Evolutionary conservation across 1,284 basidiomycete genomes (phyloP).

Genomic region (Entoloma clypeatum): DNA sequence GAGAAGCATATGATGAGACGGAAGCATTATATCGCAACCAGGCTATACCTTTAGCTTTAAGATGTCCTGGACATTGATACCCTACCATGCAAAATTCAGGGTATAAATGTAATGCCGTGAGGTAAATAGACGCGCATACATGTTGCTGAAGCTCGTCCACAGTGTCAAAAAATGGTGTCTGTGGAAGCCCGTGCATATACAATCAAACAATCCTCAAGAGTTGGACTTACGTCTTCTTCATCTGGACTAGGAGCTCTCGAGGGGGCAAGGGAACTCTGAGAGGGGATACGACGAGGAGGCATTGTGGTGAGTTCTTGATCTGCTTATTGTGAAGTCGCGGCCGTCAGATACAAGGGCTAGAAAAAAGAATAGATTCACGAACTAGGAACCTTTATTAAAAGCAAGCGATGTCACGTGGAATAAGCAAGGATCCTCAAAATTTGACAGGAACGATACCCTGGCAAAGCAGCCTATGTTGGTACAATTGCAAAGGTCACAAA

Average conservation of each 20-base stretch:
- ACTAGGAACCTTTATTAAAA: too few relatives aligned
- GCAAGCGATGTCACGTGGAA: too few relatives aligned
- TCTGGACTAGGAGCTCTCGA: slow-evolving; percentile 40
- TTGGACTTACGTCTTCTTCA: slow-evolving; percentile 31
- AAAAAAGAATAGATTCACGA: too few relatives aligned
- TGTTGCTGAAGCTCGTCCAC: slow-evolving; percentile 89
- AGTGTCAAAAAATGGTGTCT: slow-evolving; percentile 68
- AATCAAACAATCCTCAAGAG: slow-evolving; percentile 1
- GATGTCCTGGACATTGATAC: slow-evolving; percentile 93
- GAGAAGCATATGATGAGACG: neutral
- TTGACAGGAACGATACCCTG: too few relatives aligned
- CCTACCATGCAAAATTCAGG: slow-evolving; percentile 41
- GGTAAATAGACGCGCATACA: slow-evolving; percentile 40
- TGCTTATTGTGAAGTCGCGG: too few relatives aligned
- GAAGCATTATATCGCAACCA: neutral
- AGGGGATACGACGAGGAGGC: slow-evolving; percentile 48
- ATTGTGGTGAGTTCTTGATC: slow-evolving; percentile 24
- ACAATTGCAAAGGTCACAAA: too few relatives aligned
- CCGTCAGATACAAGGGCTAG: too few relatives aligned
- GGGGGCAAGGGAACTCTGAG: slow-evolving; percentile 35
- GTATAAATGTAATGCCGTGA: too few relatives aligned
- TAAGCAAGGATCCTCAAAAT: too few relatives aligned
- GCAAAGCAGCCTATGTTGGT: too few relatives aligned
- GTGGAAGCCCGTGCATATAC: slow-evolving; percentile 2
- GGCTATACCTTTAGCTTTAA: slow-evolving; percentile 83